Evolutionary conservation across 176 grass and related monocot species (phyloP), one percentile per base, ranked within the genome.

Genomic region (Panicum miliaceum): DNA sequence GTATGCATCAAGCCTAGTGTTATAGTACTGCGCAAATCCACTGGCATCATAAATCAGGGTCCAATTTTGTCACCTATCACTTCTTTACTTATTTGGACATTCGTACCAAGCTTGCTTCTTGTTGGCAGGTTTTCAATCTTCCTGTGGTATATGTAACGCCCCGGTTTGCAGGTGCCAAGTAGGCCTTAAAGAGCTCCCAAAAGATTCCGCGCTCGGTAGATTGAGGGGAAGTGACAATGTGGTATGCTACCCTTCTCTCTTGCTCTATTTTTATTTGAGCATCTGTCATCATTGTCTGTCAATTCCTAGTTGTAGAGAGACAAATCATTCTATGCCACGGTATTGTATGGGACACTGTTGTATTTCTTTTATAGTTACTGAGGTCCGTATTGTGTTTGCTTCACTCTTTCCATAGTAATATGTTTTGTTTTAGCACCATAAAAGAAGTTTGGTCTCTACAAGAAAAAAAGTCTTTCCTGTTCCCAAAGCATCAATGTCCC

Each of bases 151-250:
- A 65, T 26, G 29, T 88, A 65, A 88, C 38, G 6, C 43, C 36
- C 16, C 2, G 57, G 68, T 83, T 86, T 93, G 52, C 73, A 98
- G 96, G 79, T 98, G 96, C 76, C 77, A 94, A 56, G 89, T 98
- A 53, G 92, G 95, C 48, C 79, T 98, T 77, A 77, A 88, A 86
- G 91, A 98, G 56, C 82, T 98, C 71, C 89, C 96, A 52, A 98
- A 93, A 86, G 87, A 95, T 81, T 95, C 96, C 85, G 64, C 91
- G 15, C 73, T 95, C 20, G 96, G 96, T 68, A 93, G 92, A 84
- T 88, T 98, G 73, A 98, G 86, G 89, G 95, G 96, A 93, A 89
- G 92, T 77, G 96, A 98, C 82, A 98, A 95, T 87, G 91, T 95
- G 92, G 96, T 98, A 98, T 77, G 82, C 25, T 71, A 74, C 23